Evolutionary conservation across 73 alveolate genomes (phyloP), one percentile per base, ranked within the genome.

Genomic region (Paramecium caudatum): DNA sequence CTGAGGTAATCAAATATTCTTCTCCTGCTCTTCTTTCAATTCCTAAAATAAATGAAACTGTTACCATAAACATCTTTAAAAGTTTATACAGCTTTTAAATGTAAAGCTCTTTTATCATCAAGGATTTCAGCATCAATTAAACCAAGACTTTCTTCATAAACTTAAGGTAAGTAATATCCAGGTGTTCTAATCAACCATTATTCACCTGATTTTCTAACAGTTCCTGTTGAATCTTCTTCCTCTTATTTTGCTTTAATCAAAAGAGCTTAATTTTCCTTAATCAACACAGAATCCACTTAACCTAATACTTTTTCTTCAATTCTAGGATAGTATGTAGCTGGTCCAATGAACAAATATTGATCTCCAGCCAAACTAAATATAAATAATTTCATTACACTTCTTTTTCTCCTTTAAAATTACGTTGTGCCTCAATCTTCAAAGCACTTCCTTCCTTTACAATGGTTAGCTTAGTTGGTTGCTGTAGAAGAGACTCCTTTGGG

Each of bases 11-110:
- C 46, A 95, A 91, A 95, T 96, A 95, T 61, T 95, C 96, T 68
- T 95, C 98, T 30, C 97, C 98, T 50, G 97, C 97, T 61, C 94
- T 95, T 90, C 98, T 95, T 41, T 80, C 85, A 45, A 55, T 46
- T 0, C 33, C 84, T 68, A 68, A n/a, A 25, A 5, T 10, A 3
- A 3, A 2, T 33, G 6, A 5, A 55, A 32, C 3, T 12, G 13
- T 55, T 68, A 17, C 96, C 96, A 88, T 95, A 95, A 39, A 95
- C 95, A 82, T 95, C 98, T 33, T 27, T 41, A 84, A 91, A 95
- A 3, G 94, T 80, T 84, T 94, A 48, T 4, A 50, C 82, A 33
- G 98, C 98, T 90, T 92, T 80, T 23, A 95, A 70, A 32, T 88
- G 92, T 6, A 95, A 88, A 19, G 98, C 97, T 33, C 33, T 36